phyloP scores from a whole-genome alignment of 306 rosid species.

The Purshia tridentata region DNA sequence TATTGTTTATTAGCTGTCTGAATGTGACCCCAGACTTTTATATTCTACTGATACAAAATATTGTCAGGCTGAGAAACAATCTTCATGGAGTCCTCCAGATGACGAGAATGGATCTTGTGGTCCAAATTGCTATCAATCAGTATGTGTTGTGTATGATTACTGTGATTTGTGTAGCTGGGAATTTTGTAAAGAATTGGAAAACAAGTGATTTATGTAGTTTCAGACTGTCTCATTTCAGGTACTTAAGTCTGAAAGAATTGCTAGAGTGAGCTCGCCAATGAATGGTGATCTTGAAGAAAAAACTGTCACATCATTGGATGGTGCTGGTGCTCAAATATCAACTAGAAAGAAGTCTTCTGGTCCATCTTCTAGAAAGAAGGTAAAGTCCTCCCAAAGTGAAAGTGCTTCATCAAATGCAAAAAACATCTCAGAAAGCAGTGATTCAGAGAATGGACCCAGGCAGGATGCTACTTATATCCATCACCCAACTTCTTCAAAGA shows the following conservation, averaged over 20 bases:
- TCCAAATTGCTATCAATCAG: constrained; percentile 72
- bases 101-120: constrained; percentile 74
- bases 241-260: constrained; percentile 55
- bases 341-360: constrained; percentile 56
- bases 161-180: constrained; percentile 17
- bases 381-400: constrained; percentile 74
- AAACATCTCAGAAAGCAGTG: constrained; percentile 86
- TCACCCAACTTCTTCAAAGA: constrained; percentile 52
- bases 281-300: constrained; percentile 64
- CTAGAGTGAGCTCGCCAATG: constrained; percentile 47
- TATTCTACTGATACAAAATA: constrained; percentile 22
- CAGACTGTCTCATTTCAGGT: constrained; percentile 45
- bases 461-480: constrained; percentile 50
- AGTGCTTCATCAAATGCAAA: constrained; percentile 93
- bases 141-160: constrained; percentile 38
- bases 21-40: constrained; percentile 17
- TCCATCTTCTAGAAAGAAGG: constrained; percentile 54
- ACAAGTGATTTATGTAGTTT: constrained; percentile 28
- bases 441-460: constrained; percentile 84
- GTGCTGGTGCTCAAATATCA: constrained; percentile 40
- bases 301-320: constrained; percentile 38
- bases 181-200: constrained; percentile 4
- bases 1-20: constrained; percentile 10
- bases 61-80: constrained; percentile 85
- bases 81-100: constrained; percentile 63